phyloP scores from a whole-genome alignment of 1,284 basidiomycete genomes.

The Phellopilus nigrolimitatus region DNA sequence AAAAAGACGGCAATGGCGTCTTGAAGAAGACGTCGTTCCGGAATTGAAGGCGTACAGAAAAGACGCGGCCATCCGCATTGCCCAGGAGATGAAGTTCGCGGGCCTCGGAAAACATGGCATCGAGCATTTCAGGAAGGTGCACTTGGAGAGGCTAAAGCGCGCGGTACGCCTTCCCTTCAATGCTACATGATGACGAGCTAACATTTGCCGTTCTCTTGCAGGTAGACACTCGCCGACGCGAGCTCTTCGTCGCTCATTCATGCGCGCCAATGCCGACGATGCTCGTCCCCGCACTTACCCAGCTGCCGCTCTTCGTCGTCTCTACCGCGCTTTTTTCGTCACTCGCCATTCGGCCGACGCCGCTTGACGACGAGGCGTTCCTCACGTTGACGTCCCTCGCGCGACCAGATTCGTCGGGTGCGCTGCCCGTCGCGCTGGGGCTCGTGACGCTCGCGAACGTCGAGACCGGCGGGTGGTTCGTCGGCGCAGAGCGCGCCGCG shows the following conservation, averaged over 20 bases:
- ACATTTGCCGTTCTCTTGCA: conserved; percentile 27
- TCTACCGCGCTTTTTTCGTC: conserved; percentile 57
- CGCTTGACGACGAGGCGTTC: conserved; percentile 71
- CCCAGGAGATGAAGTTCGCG: conserved; percentile 55
- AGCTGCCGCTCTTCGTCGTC: conserved; percentile 70
- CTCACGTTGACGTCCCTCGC: conserved; percentile 66
- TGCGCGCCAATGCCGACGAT: conserved; percentile 60
- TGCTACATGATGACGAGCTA: neutral
- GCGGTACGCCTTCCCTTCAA: conserved; percentile 19
- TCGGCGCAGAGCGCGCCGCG: conserved; percentile 40
- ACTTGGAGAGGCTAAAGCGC: conserved; percentile 38
- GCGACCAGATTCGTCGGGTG: conserved; percentile 65
- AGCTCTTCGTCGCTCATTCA: conserved; percentile 51
- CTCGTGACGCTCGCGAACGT: conserved; percentile 73
- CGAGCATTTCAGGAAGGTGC: conserved; percentile 45
- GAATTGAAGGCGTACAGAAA: conserved; percentile 53
- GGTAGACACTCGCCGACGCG: conserved; percentile 52
- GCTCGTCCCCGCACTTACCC: conserved; percentile 56
- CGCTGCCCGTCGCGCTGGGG: conserved; percentile 68
- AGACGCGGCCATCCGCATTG: conserved; percentile 44
- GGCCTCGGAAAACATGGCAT: conserved; percentile 47
- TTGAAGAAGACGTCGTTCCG: conserved; percentile 68
- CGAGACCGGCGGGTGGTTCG: conserved; percentile 68
- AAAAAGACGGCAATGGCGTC: conserved; percentile 55
- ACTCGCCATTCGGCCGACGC: conserved; percentile 51